Evolutionary conservation across 805 yeast genomes (phyloP).

Genomic region (Zygoascus biomembranicola): DNA sequence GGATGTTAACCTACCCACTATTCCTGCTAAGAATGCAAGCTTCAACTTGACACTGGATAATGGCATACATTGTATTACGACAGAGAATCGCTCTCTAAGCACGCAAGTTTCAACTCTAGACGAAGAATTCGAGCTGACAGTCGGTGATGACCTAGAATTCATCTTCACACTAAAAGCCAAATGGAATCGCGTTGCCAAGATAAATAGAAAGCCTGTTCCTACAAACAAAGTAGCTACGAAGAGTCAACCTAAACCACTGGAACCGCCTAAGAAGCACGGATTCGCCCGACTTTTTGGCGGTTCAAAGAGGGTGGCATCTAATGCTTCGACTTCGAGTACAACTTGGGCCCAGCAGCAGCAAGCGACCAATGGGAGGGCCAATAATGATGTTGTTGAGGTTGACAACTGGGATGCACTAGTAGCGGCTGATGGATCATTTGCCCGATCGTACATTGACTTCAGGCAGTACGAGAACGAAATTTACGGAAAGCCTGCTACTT

Average conservation of each 20-base stretch:
- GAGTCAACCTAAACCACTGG: not conserved
- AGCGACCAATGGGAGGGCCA: constrained; percentile 1
- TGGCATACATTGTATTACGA: constrained; percentile 68
- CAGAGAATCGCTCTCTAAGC: constrained; percentile 37
- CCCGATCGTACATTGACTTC: constrained; percentile 63
- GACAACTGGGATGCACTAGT: constrained; percentile 48
- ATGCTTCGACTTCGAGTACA: not conserved
- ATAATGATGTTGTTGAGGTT: not conserved
- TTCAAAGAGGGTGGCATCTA: not conserved
- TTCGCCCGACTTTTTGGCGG: constrained; percentile 11
- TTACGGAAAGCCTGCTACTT: constrained; percentile 44
- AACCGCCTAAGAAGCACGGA: constrained; percentile 10
- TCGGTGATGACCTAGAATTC: constrained; percentile 52
- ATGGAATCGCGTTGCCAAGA: constrained; percentile 33
- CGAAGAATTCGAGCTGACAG: constrained; percentile 74
- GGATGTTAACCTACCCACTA: constrained; percentile 38
- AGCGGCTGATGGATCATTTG: constrained; percentile 87
- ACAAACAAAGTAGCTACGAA: not conserved
- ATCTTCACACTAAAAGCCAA: constrained; percentile 62
- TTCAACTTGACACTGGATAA: constrained; percentile 55
- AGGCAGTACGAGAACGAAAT: constrained; percentile 49
- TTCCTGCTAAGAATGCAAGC: constrained; percentile 29
- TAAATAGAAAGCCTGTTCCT: constrained; percentile 4
- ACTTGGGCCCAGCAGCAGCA: not conserved
- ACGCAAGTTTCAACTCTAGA: constrained; percentile 33